Conservation (phyloP, 2,329 filamentous ascomycete genomes). For the Trichoderma atrobrunneum region DNA sequence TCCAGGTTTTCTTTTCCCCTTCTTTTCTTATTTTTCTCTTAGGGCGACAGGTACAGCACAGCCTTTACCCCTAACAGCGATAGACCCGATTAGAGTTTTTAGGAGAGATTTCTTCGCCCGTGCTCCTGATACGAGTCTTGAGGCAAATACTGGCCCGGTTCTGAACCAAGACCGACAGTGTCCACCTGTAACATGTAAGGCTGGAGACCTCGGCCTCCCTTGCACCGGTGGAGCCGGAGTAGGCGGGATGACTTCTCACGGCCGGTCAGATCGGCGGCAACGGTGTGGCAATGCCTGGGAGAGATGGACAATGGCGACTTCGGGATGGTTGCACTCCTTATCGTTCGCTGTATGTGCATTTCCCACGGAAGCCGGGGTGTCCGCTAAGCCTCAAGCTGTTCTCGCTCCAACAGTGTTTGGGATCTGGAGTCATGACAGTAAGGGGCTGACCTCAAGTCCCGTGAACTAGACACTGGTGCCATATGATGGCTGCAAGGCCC, state of each 20-base stretch:
- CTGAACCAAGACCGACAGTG: not conserved
- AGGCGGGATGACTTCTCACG: conserved; percentile 16
- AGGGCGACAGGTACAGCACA: not conserved
- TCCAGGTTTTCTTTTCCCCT: not conserved
- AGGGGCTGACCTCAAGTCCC: not conserved
- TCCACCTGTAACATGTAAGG: not conserved
- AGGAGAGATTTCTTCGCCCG: not conserved
- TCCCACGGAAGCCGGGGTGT: not conserved
- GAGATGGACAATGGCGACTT: not conserved
- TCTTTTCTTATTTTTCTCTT: not conserved
- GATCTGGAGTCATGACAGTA: not conserved
- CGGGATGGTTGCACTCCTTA: not conserved
- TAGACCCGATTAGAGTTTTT: not conserved
- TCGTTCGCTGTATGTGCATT: not conserved
- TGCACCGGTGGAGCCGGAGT: conserved; percentile 17
- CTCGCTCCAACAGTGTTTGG: not conserved
- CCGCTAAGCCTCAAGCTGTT: not conserved
- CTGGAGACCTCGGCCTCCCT: conserved; percentile 14
- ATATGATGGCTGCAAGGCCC: conserved; percentile 12
- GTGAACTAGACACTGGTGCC: not conserved
- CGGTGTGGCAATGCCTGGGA: conserved; percentile 5
- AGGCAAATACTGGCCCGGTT: not conserved
- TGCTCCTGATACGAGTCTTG: not conserved
- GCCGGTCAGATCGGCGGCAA: conserved; percentile 16
- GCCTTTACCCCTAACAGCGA: not conserved